These are phyloP conservation scores for Penicillium vulpinum DNA, from an alignment of 2,329 filamentous ascomycete species.

Conservation along the genomic window DNA sequence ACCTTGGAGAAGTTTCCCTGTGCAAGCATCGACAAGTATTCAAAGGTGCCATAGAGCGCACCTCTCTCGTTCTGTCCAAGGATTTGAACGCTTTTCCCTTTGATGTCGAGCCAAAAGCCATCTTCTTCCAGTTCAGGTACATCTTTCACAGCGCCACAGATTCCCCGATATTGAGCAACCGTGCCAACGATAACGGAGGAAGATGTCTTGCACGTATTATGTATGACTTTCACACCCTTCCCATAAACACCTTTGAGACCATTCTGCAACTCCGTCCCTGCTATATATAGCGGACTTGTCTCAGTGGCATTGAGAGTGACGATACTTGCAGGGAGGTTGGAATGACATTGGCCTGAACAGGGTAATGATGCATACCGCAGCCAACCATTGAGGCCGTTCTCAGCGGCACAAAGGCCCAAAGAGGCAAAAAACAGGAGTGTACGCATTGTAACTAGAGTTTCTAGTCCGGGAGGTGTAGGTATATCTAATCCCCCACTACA, in stretches of 20 bases:
- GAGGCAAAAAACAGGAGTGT: constrained; percentile 8
- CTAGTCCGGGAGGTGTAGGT: background rate
- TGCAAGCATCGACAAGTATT: constrained; percentile 66
- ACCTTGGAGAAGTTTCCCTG: constrained; percentile 57
- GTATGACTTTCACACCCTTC: constrained; percentile 43
- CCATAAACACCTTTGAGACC: constrained; percentile 61
- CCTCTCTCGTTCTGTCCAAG: constrained; percentile 55
- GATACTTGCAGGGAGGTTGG: constrained; percentile 51
- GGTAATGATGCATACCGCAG: constrained; percentile 62
- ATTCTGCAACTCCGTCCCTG: constrained; percentile 58
- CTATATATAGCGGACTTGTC: constrained; percentile 59
- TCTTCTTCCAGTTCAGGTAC: constrained; percentile 35
- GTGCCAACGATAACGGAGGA: constrained; percentile 35
- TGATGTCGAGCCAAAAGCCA: constrained; percentile 61
- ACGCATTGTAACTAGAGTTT: constrained; percentile 7
- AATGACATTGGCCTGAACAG: constrained; percentile 38
- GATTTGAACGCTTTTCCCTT: constrained; percentile 50
- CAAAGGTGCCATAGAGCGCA: constrained; percentile 67
- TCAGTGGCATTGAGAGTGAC: constrained; percentile 56
- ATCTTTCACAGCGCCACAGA: constrained; percentile 18
- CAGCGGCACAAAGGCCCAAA: constrained; percentile 43
- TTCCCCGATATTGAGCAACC: constrained; percentile 29
- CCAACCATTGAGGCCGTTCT: constrained; percentile 64
- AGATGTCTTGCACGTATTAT: constrained; percentile 21
- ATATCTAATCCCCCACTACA: background rate